Evolutionary conservation across 805 yeast species (phyloP), one percentile per base, ranked within the genome.

Genomic region (Yamadazyma endophytica): DNA sequence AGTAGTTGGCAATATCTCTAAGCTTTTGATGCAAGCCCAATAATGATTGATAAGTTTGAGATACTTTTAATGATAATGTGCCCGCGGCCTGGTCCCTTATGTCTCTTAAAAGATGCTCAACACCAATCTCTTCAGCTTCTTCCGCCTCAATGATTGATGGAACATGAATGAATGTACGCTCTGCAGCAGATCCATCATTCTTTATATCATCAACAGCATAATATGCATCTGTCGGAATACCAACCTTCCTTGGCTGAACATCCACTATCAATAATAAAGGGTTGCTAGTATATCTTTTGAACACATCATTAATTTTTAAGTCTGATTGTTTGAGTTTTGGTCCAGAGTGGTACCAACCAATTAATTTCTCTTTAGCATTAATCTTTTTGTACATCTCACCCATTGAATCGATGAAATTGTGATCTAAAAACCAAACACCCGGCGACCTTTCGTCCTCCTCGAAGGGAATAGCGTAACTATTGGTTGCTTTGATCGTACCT

Each of bases 311-410:
- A 50, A 92, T 92, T 54, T 83, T 85, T 42, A 92, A 68, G 54
- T 92, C 99, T 11, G 94, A 81, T 2, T 89, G 74, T 47, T 77
- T 79, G 43, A 94, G 73, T 56, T 88, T 88, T 13, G 97, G 97
- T 4, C 98, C 99, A 6, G 96, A 82, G 59, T 92, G 99, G 56
- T 92, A 92, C 99, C 99, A 92, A n/a, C 99, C 99, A 54, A 92
- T 79, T 28, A 92, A 70, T 55, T 79, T 85, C 58, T 92, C 99
- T 62, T 86, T 89, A 13, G 99, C 99, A 63, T 89, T 94, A 56
- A 92, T 89, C 58, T 94, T 92, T 56, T 85, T 87, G 64, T 88
- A 90, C 99, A 92, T 92, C 46, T 88, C 96, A 43, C 88, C 82
- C 99, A 92, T 92, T 33, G 84, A 77, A 53, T 90, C 97, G 37